phyloP scores from a whole-genome alignment of 495 filamentous ascomycete species.

The Penicillium herquei region DNA sequence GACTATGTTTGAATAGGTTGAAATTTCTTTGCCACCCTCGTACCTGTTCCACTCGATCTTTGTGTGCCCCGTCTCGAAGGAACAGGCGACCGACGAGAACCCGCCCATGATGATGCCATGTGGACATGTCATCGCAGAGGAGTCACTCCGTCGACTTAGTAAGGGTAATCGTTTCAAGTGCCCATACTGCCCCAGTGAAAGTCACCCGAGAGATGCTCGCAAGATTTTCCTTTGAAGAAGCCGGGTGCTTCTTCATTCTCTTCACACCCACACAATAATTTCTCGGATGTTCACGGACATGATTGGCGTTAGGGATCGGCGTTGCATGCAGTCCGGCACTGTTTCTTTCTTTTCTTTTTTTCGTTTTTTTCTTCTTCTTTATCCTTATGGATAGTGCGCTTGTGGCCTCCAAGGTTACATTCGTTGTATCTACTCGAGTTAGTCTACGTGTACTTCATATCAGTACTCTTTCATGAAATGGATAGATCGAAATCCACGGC shows the following conservation, averaged over 20 bases:
- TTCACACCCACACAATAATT: neutral
- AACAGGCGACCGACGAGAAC: slow-evolving; percentile 89
- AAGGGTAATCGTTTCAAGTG: slow-evolving; percentile 88
- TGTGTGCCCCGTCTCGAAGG: slow-evolving; percentile 94
- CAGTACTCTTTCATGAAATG: too few species aligned
- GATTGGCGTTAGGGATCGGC: neutral
- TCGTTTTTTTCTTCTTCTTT: neutral
- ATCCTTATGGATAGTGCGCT: neutral
- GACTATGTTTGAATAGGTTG: slow-evolving; percentile 51
- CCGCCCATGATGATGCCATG: slow-evolving; percentile 98
- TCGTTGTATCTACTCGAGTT: too few species aligned
- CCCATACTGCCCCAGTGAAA: slow-evolving; percentile 92
- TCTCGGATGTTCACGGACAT: neutral
- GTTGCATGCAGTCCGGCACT: neutral
- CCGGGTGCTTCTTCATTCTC: neutral
- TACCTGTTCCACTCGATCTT: slow-evolving; percentile 97
- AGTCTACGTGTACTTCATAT: too few species aligned
- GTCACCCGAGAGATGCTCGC: slow-evolving; percentile 68
- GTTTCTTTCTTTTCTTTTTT: slow-evolving; percentile 2
- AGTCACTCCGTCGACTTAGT: slow-evolving; percentile 71
- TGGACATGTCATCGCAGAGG: slow-evolving; percentile 88
- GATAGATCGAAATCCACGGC: too few species aligned
- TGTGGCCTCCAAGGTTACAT: neutral
- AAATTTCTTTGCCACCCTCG: slow-evolving; percentile 79
- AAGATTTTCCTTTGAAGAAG: slow-evolving; percentile 59